phyloP scores from a whole-genome alignment of 169 alveolate species.

The Plasmodium falciparum region DNA sequence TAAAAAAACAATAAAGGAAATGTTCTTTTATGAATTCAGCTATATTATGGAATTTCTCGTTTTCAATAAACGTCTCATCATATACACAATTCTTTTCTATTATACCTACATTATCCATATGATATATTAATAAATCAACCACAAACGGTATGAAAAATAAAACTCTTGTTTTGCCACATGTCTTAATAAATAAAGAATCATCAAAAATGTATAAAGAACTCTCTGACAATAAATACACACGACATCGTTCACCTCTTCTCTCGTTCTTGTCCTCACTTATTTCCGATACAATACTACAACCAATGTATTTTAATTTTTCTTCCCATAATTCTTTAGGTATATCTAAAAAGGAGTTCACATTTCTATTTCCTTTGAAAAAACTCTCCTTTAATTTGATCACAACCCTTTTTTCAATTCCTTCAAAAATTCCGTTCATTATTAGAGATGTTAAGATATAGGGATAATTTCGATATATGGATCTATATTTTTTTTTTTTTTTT shows the following conservation, averaged over 20 bases:
- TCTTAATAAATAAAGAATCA: slow-evolving; percentile 38
- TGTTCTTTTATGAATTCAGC: not conserved
- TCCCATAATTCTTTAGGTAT: slow-evolving; percentile 39
- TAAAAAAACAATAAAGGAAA: slow-evolving; percentile 48
- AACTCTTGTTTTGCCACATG: slow-evolving; percentile 67
- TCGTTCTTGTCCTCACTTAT: slow-evolving; percentile 30
- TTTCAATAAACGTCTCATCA: slow-evolving; percentile 28
- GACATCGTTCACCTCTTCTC: slow-evolving; percentile 24
- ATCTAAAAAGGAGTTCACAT: slow-evolving; percentile 34
- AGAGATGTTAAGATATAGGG: too few species aligned
- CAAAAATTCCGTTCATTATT: slow-evolving; percentile 47
- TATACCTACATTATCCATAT: slow-evolving; percentile 3
- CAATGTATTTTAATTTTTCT: slow-evolving; percentile 28
- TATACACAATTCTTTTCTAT: slow-evolving; percentile 11
- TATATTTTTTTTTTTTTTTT: too few species aligned
- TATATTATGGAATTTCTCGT: slow-evolving; percentile 8
- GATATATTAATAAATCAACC: slow-evolving; percentile 39
- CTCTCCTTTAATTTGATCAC: slow-evolving; percentile 25
- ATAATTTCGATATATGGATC: too few species aligned
- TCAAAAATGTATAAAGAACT: slow-evolving; percentile 45
- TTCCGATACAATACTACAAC: slow-evolving; percentile 56
- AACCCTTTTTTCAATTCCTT: slow-evolving; percentile 71
- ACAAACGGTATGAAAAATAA: slow-evolving; percentile 66
- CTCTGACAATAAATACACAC: slow-evolving; percentile 61
- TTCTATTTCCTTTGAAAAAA: not conserved